A percentile compares a stretch with the other conserved stretches of the same genome.
These are phyloP conservation scores for Oenanthe sinensis DNA, from an alignment of 129 eudicot species.

Conservation along the genomic window DNA sequence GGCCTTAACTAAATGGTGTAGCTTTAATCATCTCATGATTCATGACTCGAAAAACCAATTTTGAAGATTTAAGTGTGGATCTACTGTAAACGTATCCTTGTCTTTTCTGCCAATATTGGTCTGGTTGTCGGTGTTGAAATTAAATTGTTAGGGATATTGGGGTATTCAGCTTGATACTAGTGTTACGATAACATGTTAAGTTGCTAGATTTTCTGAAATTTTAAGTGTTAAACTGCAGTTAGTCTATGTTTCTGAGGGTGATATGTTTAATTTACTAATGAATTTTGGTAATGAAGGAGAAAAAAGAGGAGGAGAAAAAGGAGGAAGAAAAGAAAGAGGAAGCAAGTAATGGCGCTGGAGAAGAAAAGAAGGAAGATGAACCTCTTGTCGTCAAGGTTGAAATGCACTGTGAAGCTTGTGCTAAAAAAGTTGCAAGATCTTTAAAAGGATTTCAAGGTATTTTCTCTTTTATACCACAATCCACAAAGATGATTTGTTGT, in stretches of 20 bases:
- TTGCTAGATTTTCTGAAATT: background rate
- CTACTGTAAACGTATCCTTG: background rate
- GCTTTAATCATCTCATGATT: background rate
- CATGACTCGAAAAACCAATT: background rate
- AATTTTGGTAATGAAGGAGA: background rate
- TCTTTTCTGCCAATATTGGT: background rate
- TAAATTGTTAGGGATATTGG: too few species aligned
- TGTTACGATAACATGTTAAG: background rate
- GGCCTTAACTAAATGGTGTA: background rate
- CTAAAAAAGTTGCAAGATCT: constrained; percentile 69
- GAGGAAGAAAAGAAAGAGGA: constrained; percentile 14
- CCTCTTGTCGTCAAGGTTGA: constrained; percentile 57
- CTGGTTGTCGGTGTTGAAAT: background rate
- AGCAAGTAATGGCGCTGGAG: constrained; percentile 8
- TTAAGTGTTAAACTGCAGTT: background rate
- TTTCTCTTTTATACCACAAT: background rate
- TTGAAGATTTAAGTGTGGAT: background rate
- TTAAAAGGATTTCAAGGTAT: constrained; percentile 65
- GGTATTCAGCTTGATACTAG: background rate
- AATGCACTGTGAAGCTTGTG: constrained; percentile 92
- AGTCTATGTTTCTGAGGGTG: background rate
- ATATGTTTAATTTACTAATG: background rate
- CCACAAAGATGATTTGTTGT: background rate
- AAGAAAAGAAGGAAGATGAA: constrained; percentile 25
- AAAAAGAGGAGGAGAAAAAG: constrained; percentile 5